Evolutionary conservation across 2,329 filamentous ascomycete species (phyloP), one percentile per base, ranked within the genome.

Genomic region (Allantophomopsis lycopodina): DNA sequence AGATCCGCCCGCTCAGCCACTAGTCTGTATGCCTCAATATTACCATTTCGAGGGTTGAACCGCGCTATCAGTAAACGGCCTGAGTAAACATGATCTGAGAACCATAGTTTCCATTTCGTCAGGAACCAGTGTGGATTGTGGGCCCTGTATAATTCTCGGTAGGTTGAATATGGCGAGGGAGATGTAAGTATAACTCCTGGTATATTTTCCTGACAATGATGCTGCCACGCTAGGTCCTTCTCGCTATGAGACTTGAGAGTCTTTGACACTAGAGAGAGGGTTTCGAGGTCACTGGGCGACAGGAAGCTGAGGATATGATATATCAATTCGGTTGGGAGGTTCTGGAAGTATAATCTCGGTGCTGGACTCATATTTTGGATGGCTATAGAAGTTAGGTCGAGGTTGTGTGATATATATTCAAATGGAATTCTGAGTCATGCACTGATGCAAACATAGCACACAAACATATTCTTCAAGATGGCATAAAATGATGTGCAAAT

Each of bases 71-170:
- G 68, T 33, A 94, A 59, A 54, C 81, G 82, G 0, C 88, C 88
- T 2, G 72, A 79, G 36, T 85, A 68, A 21, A 78, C 71, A 2
- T 66, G 69, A 57, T 94, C 85, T 43, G 76, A 73, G 53, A 94
- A 89, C 88, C 88, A 95, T 46, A 95, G 65, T 58, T 83, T 88
- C 54, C 83, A 68, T 38, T 73, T 76, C 0, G 83, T 69, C 1
- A 95, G 65, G 52, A 94, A 94, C 88, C 88, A 95, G 50, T 79
- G 76, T 0, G 81, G 79, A 46, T 91, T 72, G 55, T 91, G 83
- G 15, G 77, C 69, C 33, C 70, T 63, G 55, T 83, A 94, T 2
- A 94, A 71, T 18, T 81, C 69, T 42, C 73, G 74, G 59, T 79
- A 94, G 17, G 68, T 77, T 2, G 61, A 49, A 50, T 71, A 78